Percentiles rank a stretch among this genome's conserved stretches.
Evolutionary conservation across 2,329 filamentous ascomycete species (phyloP).

Genomic region (Diaporthe capsici): DNA sequence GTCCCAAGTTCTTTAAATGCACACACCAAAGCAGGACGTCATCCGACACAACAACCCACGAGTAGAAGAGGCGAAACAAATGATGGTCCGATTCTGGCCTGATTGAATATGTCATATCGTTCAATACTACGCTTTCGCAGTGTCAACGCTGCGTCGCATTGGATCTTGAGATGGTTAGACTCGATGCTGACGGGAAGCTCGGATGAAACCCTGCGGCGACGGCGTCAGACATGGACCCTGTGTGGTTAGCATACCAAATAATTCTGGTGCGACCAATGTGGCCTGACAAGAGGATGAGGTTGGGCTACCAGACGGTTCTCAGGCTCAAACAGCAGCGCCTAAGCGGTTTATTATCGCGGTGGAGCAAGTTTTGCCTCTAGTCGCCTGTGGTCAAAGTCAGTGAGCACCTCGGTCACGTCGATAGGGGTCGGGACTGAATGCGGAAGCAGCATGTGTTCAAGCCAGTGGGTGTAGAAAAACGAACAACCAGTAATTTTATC

Average conservation of each 20-base stretch:
- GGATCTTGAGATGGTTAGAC: neutral
- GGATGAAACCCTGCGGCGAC: conserved; percentile 24
- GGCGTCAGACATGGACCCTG: neutral
- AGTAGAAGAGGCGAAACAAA: neutral
- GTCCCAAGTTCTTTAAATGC: neutral
- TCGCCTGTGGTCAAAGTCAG: neutral
- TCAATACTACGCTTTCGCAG: neutral
- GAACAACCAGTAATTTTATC: too few species aligned
- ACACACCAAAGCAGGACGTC: neutral
- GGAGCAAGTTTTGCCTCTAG: neutral
- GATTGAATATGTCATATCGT: neutral
- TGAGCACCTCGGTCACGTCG: neutral
- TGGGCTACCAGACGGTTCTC: fast-evolving
- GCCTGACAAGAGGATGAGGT: neutral
- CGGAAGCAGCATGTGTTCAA: neutral
- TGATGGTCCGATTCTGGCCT: neutral
- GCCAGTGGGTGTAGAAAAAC: neutral
- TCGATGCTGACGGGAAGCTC: neutral
- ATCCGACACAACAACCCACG: neutral
- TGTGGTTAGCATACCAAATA: neutral
- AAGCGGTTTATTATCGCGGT: neutral
- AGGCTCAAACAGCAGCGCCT: neutral
- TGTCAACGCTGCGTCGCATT: neutral
- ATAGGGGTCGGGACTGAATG: neutral
- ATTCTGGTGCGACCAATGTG: neutral